Percentiles rank a stretch among this genome's conserved stretches.
These are phyloP conservation scores for Salisapilia sapeloensis DNA, from an alignment of 352 stramenopile species.

Conservation along the genomic window DNA sequence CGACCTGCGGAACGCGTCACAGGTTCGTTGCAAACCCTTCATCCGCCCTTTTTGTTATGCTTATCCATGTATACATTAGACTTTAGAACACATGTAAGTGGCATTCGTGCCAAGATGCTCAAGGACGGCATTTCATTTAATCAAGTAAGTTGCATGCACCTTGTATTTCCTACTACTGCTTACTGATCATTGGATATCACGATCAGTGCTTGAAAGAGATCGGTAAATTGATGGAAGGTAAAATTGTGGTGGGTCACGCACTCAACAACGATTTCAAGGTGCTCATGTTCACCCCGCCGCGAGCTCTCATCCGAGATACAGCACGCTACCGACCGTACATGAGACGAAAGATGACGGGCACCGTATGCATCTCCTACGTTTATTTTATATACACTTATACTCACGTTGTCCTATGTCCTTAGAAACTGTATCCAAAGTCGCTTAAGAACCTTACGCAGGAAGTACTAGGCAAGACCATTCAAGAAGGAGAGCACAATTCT, in stretches of 20 bases:
- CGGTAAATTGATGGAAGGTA: constrained; percentile 60
- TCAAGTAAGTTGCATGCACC: constrained; percentile 7
- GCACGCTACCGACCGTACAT: constrained; percentile 73
- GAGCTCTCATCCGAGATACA: constrained; percentile 65
- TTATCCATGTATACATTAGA: constrained; percentile 15
- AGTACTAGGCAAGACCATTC: constrained; percentile 45
- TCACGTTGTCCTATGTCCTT: constrained; percentile 1
- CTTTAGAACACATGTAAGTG: constrained; percentile 75
- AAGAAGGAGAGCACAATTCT: constrained; percentile 78
- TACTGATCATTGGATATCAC: constrained; percentile 1
- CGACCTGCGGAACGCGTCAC: constrained; percentile 72
- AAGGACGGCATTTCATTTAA: constrained; percentile 64
- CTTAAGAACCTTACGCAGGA: constrained; percentile 61
- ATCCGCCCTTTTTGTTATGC: background rate
- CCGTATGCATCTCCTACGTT: too few relatives aligned
- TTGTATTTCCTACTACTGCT: background rate
- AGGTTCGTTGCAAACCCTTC: constrained; percentile 5
- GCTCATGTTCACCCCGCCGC: constrained; percentile 72
- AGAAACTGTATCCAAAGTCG: constrained; percentile 79
- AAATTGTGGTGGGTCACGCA: constrained; percentile 69
- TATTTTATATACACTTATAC: too few relatives aligned
- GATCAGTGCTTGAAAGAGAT: constrained; percentile 65
- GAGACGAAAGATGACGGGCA: constrained; percentile 70
- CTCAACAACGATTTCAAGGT: constrained; percentile 79
- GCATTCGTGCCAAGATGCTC: constrained; percentile 47